A percentile compares a stretch with the other conserved stretches of the same genome.
Conservation (phyloP, 345 rosid genomes). For the Cardamine occulta region DNA sequence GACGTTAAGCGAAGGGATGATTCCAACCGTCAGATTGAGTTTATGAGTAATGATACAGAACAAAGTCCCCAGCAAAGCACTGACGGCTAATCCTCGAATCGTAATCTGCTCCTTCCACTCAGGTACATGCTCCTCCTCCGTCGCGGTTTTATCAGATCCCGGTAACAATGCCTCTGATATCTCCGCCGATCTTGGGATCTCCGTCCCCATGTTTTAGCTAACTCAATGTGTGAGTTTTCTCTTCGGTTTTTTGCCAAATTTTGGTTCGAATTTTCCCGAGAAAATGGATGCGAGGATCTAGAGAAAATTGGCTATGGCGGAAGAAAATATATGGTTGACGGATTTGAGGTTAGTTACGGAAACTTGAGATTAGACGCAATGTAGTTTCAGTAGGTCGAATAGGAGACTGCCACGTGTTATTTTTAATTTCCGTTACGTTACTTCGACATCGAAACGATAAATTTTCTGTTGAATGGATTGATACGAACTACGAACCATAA, state of each 20-base stretch:
- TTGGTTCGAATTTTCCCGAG: neutral
- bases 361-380: slow-evolving; percentile 28
- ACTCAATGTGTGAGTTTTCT: neutral
- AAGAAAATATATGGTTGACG: slow-evolving; percentile 23
- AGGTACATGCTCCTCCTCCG: slow-evolving; percentile 53
- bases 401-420: neutral
- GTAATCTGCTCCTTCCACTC: slow-evolving; percentile 97
- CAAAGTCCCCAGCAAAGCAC: slow-evolving; percentile 71
- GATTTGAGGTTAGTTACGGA: slow-evolving; percentile 27
- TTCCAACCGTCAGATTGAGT: slow-evolving; percentile 88
- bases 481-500: slow-evolving; percentile 9
- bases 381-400: slow-evolving; percentile 19
- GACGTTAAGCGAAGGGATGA: slow-evolving; percentile 88
- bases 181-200: slow-evolving; percentile 46
- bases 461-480: slow-evolving; percentile 21
- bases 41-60: slow-evolving; percentile 92
- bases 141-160: slow-evolving; percentile 40
- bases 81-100: slow-evolving; percentile 65
- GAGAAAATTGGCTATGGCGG: slow-evolving; percentile 18
- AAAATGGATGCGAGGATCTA: neutral
- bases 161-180: slow-evolving; percentile 55
- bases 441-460: slow-evolving; percentile 16
- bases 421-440: slow-evolving; percentile 17
- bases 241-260: neutral
- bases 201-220: slow-evolving; percentile 61